These are phyloP conservation scores for Blastocystis sp. DNA, from an alignment of 352 stramenopile genomes.

Conservation along the genomic window DNA sequence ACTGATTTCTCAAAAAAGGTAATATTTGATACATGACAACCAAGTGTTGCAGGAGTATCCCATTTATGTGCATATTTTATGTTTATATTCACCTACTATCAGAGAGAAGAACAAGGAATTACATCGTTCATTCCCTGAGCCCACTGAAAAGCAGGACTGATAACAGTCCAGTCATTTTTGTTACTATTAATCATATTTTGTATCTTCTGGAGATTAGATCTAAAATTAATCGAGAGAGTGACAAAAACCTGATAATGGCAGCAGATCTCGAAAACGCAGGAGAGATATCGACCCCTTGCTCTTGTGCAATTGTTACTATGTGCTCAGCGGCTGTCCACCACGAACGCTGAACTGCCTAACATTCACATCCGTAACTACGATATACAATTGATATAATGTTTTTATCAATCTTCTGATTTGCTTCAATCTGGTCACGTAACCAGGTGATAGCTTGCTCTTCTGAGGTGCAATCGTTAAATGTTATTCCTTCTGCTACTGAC, in stretches of 20 bases:
- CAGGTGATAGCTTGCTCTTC: slow-evolving; percentile 46
- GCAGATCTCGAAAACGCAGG: slow-evolving; percentile 34
- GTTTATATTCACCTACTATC: slow-evolving; percentile 57
- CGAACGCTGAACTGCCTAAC: slow-evolving; percentile 48
- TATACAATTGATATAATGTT: slow-evolving; percentile 58
- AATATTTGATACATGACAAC: slow-evolving; percentile 52
- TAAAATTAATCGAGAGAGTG: neutral
- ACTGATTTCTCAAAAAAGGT: slow-evolving; percentile 35
- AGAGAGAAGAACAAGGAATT: neutral
- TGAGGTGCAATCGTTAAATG: slow-evolving; percentile 29
- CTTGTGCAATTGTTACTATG: slow-evolving; percentile 22
- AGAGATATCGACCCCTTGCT: slow-evolving; percentile 46
- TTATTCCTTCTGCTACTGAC: neutral
- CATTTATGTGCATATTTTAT: slow-evolving; percentile 61
- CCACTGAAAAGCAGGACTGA: slow-evolving; percentile 60
- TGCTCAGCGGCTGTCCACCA: slow-evolving; percentile 52
- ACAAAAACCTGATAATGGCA: slow-evolving; percentile 46
- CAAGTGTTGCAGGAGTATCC: slow-evolving; percentile 57
- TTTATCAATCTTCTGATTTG: slow-evolving; percentile 52
- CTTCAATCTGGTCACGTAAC: neutral
- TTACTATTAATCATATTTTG: slow-evolving; percentile 58
- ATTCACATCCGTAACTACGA: neutral
- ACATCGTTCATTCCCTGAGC: slow-evolving; percentile 55
- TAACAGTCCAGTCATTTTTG: slow-evolving; percentile 48
- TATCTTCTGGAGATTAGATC: slow-evolving; percentile 56